Evolutionary conservation across 495 filamentous ascomycete species (phyloP), one percentile per base, ranked within the genome.

Genomic region (Ramalina peruviana): DNA sequence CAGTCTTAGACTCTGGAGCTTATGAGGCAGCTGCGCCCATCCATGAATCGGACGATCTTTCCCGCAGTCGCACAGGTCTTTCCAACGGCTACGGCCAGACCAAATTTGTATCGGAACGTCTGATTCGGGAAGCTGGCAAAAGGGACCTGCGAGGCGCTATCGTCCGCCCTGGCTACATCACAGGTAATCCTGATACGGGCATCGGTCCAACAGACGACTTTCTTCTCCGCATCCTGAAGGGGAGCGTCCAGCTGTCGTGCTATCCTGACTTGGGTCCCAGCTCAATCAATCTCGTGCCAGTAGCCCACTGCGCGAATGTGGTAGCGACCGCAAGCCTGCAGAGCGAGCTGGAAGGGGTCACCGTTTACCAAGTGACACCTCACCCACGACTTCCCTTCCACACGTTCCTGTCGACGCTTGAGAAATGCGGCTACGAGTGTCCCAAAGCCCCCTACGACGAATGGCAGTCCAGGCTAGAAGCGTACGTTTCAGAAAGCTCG

Each of bases 51-150:
- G 76, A 87, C 33, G 66, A 74, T 36, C 76, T 73, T 49, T 52
- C 70, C 23, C 81, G 85, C 13, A 81, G 76, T 52, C 64, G 74
- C 10, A 74, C 68, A 20, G 81, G 80, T 25, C 73, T 89, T 0
- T 70, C 80, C 59, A 94, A 85, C 0, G 92, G 90, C 6, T 98
- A 98, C 58, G 92, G 88, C 7, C 89, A 96, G 65, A 79, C 74
- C 43, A 98, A 98, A 69, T 88, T 84, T 83, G 81, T 79, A 20
- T 68, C 76, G 7, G 89, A 96, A 63, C 82, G 86, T 57, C 70
- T 98, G 13, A 76, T 89, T 43, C 72, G 83, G 16, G 86, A 84
- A 60, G 90, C 90, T 26, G 87, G 88, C 17, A 70, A 65, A 44
- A 68, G 87, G 50, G 92, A 92, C 26, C 71, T 98, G 11, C 68